Conservation (phyloP, 495 filamentous ascomycete species). For the Penicillium chermesinum region DNA sequence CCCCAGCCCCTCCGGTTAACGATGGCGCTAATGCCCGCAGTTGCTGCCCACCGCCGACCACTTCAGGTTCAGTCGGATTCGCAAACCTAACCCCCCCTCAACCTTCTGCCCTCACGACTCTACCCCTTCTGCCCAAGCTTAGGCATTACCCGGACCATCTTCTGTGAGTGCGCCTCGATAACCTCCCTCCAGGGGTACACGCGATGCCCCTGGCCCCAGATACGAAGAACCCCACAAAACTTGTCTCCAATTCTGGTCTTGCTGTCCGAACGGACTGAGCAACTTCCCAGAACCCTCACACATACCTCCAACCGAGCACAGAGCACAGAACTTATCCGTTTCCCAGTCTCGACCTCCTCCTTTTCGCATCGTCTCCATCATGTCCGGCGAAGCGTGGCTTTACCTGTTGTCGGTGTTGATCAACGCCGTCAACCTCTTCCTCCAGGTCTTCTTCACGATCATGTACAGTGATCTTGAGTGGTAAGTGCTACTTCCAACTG, state of each 20-base stretch:
- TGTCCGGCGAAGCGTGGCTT: slow-evolving; percentile 99
- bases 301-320: not conserved
- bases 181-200: slow-evolving; percentile 3
- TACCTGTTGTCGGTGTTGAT: slow-evolving; percentile 98
- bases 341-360: not conserved
- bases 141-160: slow-evolving; percentile 6
- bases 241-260: slow-evolving; percentile 25
- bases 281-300: not conserved
- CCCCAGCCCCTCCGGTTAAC: slow-evolving; percentile 8
- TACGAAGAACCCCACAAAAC: slow-evolving; percentile 22
- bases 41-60: slow-evolving; percentile 20
- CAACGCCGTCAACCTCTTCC: slow-evolving; percentile 99
- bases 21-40: slow-evolving; percentile 16
- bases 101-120: slow-evolving; percentile 3
- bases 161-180: slow-evolving; percentile 17
- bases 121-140: slow-evolving; percentile 8
- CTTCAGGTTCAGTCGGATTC: slow-evolving; percentile 20
- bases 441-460: slow-evolving; percentile 99
- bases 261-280: slow-evolving; percentile 7
- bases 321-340: not conserved
- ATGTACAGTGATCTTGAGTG: slow-evolving; percentile 99
- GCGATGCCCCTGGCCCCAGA: slow-evolving; percentile 19
- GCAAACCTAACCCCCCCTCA: slow-evolving; percentile 13
- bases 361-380: slow-evolving; percentile 44
- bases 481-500: slow-evolving; percentile 48